Conservation (phyloP, 305 asterid species). For the Withania somnifera region DNA sequence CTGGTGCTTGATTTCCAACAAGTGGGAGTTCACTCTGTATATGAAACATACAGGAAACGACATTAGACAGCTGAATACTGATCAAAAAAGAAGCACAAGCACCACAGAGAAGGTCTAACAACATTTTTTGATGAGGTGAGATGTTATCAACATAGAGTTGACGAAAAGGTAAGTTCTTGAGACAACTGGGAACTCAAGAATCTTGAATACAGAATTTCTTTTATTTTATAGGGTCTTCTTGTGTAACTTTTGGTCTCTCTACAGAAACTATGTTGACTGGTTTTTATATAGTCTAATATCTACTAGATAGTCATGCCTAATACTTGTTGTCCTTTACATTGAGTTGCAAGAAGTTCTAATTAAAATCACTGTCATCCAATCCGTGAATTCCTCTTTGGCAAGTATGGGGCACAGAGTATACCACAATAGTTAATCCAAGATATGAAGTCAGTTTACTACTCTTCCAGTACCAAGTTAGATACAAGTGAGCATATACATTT, state of each 20-base stretch:
- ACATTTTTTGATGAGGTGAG: neutral
- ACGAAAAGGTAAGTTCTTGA: neutral
- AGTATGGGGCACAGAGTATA: neutral
- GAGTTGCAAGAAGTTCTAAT: neutral
- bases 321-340: neutral
- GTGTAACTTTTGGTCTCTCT: neutral
- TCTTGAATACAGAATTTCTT: neutral
- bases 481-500: neutral
- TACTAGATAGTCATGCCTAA: neutral
- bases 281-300: neutral
- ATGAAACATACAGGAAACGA: conserved; percentile 9
- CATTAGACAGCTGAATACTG: neutral
- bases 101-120: neutral
- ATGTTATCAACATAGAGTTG: neutral
- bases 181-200: neutral
- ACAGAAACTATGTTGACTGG: neutral
- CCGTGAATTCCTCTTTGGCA: neutral
- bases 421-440: neutral
- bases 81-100: neutral
- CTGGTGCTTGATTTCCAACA: conserved; percentile 85
- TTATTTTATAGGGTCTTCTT: neutral
- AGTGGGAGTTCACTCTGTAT: conserved; percentile 64
- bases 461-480: neutral
- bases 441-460: neutral
- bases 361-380: neutral